These are phyloP conservation scores for Nevesoporus exiguus DNA, from an alignment of 768 basidiomycete genomes.

Conservation along the genomic window DNA sequence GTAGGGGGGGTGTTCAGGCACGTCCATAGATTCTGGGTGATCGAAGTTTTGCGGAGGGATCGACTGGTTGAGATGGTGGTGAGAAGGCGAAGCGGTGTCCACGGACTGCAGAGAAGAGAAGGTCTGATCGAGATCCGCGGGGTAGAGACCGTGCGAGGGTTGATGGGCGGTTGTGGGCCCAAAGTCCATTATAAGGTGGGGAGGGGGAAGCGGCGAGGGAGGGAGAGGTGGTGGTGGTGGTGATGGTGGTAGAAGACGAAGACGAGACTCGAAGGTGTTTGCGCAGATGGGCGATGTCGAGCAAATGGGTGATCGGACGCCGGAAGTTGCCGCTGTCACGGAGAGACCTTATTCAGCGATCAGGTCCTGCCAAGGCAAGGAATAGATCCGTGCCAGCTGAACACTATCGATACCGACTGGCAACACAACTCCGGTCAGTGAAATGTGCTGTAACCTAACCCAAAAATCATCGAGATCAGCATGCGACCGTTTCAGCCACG, in stretches of 20 bases:
- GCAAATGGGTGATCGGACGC: conserved; percentile 52
- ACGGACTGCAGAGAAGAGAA: conserved; percentile 46
- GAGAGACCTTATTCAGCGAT: conserved; percentile 42
- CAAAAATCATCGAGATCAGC: conserved; percentile 14
- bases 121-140: conserved; percentile 55
- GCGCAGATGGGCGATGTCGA: conserved; percentile 36
- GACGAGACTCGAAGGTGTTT: conserved; percentile 30
- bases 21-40: conserved; percentile 53
- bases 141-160: conserved; percentile 41
- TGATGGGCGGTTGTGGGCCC: conserved; percentile 35
- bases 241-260: conserved; percentile 32
- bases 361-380: conserved; percentile 14
- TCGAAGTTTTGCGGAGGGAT: conserved; percentile 44
- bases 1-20: conserved; percentile 57
- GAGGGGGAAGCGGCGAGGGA: conserved; percentile 25
- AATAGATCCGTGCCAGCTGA: conserved; percentile 31
- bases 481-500: conserved; percentile 10
- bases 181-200: conserved; percentile 54
- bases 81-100: conserved; percentile 37
- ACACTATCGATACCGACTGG: not conserved
- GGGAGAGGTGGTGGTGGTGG: conserved; percentile 27
- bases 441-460: conserved; percentile 12
- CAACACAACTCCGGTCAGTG: not conserved
- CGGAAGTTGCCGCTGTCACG: conserved; percentile 49
- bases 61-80: conserved; percentile 32